These are phyloP conservation scores for Alternaria arbusti DNA, from an alignment of 2,329 filamentous ascomycete genomes.

Conservation along the genomic window DNA sequence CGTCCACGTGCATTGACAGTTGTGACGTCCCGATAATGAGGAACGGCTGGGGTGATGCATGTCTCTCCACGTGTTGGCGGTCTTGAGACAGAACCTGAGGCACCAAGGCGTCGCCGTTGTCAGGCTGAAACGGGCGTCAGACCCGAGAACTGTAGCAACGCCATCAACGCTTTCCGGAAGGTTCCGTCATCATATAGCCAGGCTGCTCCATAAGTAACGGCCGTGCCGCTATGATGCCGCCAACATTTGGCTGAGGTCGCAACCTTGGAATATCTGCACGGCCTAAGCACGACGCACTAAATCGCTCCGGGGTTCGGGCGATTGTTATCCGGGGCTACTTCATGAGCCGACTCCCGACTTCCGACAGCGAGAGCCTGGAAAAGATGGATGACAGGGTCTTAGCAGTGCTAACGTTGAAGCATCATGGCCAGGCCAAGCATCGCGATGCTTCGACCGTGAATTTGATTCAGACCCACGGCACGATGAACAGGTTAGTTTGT, in stretches of 20 bases:
- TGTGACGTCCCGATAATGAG: neutral
- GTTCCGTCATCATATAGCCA: neutral
- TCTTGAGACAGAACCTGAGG: slow-evolving; percentile 24
- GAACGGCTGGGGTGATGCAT: neutral
- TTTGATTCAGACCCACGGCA: no score
- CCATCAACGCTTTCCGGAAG: neutral
- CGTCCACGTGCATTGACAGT: slow-evolving; percentile 5
- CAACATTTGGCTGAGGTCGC: neutral
- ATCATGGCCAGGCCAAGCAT: neutral
- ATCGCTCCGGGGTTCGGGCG: neutral
- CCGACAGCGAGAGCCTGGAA: neutral
- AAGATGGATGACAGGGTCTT: neutral
- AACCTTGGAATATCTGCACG: neutral
- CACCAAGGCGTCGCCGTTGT: slow-evolving; percentile 10
- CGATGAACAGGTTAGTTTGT: neutral
- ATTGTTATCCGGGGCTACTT: neutral
- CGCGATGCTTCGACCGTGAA: neutral
- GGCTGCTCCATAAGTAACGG: neutral
- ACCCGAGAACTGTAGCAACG: neutral
- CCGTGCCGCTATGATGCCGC: neutral
- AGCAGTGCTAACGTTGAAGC: neutral
- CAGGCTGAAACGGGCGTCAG: slow-evolving; percentile 19
- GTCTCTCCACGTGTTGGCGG: neutral
- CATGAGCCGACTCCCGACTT: neutral
- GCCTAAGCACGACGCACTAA: neutral